Evolutionary conservation across 2,329 filamentous ascomycete species (phyloP).

Genomic region (Penicillium hordei): DNA sequence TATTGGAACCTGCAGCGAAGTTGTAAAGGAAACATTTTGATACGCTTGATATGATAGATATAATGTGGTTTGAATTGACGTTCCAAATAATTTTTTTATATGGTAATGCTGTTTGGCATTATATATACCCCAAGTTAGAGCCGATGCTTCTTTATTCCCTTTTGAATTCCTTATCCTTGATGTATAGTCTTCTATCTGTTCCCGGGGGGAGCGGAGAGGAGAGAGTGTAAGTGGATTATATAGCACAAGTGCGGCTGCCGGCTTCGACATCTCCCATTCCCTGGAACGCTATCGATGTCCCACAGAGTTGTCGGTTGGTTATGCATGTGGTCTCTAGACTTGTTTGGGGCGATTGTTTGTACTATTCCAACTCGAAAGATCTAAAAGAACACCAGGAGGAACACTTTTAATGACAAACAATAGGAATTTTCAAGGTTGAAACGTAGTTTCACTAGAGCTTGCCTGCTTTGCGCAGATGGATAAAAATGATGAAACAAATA

Average conservation of each 20-base stretch:
- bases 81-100: not conserved
- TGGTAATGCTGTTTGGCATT: not conserved
- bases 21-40: constrained; percentile 20
- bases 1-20: constrained; percentile 42
- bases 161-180: no score
- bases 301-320: not conserved
- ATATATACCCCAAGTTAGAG: no score
- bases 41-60: not conserved
- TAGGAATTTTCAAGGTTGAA: not conserved
- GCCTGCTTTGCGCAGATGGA: not conserved
- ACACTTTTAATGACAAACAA: not conserved
- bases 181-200: no score
- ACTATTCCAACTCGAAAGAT: no score
- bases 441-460: not conserved
- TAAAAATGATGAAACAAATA: not conserved
- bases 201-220: no score
- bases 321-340: not conserved
- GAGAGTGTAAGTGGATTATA: no score
- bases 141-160: no score
- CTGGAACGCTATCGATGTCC: not conserved
- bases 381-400: not conserved
- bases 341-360: not conserved
- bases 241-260: not conserved
- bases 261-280: no score
- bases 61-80: not conserved